Base-by-base conservation (phyloP, 2,329 filamentous ascomycete genomes). In the Fusarium palustre region DNA sequence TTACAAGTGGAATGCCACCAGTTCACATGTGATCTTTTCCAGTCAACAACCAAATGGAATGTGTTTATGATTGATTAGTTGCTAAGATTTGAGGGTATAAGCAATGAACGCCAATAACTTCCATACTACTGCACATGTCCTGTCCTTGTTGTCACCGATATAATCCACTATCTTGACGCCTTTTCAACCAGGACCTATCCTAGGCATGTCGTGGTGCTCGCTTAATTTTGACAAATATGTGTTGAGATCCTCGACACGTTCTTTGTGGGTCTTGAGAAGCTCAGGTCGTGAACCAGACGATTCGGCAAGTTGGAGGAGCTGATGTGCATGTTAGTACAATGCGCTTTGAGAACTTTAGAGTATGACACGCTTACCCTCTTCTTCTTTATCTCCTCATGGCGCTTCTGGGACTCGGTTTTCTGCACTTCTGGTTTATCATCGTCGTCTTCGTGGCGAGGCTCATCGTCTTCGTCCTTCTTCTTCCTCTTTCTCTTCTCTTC, bases 151-250 rank as follows among this genome's bases (percentile, higher is more conserved):
- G 30, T 12, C 15, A 20, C 58, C 39, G 41, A 50, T 13, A 12
- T 22, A 15, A 20, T 22, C 4, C 20, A 25, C 25, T n/a, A 24
- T 15, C 3, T 43, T 8, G 6, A n/a, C 16, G 5, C 42, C 13
- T 31, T n/a, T 81, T 22, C 81, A 89, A 39, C 87, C 87, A 1
- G 87, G 87, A 13, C 87, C 87, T 59, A 89, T 89, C 82, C 88
- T 89, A 73, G 87, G 87, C 94, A 99, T 99, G 78, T 99, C 96
- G 80, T 99, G 95, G 82, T 99, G 96, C 81, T 99, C 96, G 81
- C 93, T 97, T 76, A 99, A 81, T 70, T 90, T 92, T 70, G 93
- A 96, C 36, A 99, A 83, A 79, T 98, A 97, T 68, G 92, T 93
- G 79, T 99, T 99, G 73, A 98, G 83, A 78, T 97, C 94, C 79